Evolutionary conservation across 2,329 filamentous ascomycete genomes (phyloP).

Genomic region (Phyllosticta capitalensis): DNA sequence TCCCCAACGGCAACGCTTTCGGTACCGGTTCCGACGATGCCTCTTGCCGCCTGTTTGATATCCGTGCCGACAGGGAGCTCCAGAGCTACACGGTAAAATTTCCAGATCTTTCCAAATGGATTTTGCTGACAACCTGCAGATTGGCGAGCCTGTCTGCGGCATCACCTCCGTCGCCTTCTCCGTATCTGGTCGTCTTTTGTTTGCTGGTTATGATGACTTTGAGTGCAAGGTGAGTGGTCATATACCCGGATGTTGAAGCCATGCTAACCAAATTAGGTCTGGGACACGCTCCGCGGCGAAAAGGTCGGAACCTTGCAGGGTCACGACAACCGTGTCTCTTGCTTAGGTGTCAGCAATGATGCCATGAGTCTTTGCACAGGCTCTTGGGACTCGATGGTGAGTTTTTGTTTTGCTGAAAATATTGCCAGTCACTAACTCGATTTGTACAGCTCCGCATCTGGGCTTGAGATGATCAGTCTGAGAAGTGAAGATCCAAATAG

Average conservation of each 20-base stretch:
- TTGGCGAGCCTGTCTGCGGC: slow-evolving; percentile 91
- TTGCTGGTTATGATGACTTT: slow-evolving; percentile 97
- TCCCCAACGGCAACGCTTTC: slow-evolving; percentile 97
- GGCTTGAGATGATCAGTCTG: slow-evolving; percentile 29
- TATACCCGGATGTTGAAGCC: background rate
- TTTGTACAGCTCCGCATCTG: slow-evolving; percentile 40
- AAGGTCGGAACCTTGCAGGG: slow-evolving; percentile 94
- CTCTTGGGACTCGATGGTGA: slow-evolving; percentile 97
- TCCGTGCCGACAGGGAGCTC: slow-evolving; percentile 79
- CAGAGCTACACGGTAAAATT: slow-evolving; percentile 55
- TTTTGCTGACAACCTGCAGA: slow-evolving; percentile 45
- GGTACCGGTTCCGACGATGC: slow-evolving; percentile 97
- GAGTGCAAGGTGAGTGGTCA: slow-evolving; percentile 82
- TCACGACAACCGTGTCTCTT: slow-evolving; percentile 98
- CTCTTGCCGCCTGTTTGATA: slow-evolving; percentile 94
- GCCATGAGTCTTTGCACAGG: slow-evolving; percentile 98
- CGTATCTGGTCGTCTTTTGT: slow-evolving; percentile 86
- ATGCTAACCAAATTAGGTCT: slow-evolving; percentile 55
- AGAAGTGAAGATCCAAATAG: slow-evolving; percentile 7
- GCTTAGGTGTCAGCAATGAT: slow-evolving; percentile 96
- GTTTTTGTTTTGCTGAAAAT: slow-evolving; percentile 25
- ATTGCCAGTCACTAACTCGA: background rate
- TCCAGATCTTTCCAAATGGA: background rate
- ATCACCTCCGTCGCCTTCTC: slow-evolving; percentile 98
- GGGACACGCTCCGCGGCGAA: slow-evolving; percentile 93